phyloP scores from a whole-genome alignment of 768 basidiomycete species.

The Russula emetica region DNA sequence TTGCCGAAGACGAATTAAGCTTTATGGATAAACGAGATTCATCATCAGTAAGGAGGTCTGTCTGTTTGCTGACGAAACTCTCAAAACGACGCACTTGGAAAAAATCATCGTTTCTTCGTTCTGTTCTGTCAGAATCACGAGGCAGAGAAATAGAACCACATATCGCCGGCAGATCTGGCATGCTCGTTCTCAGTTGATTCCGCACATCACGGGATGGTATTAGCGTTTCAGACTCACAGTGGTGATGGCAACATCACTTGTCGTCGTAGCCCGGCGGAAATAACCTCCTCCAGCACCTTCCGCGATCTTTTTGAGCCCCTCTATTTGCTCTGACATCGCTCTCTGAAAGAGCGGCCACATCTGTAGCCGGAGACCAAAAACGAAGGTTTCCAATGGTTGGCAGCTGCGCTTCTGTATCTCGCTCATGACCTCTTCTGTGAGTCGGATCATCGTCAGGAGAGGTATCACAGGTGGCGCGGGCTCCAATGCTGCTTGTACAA shows the following conservation, averaged over 20 bases:
- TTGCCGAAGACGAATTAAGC: slow-evolving; percentile 77
- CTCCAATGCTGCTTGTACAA: slow-evolving; percentile 63
- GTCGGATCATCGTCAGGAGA: slow-evolving; percentile 84
- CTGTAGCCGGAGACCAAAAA: slow-evolving; percentile 74
- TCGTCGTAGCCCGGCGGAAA: slow-evolving; percentile 54
- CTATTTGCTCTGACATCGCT: slow-evolving; percentile 77
- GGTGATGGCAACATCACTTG: slow-evolving; percentile 66
- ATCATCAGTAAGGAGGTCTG: background rate
- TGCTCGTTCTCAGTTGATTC: slow-evolving; percentile 26
- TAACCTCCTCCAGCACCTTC: slow-evolving; percentile 64
- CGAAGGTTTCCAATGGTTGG: slow-evolving; percentile 73
- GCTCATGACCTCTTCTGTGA: slow-evolving; percentile 74
- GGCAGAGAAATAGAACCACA: slow-evolving; percentile 72
- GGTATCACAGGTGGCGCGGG: slow-evolving; percentile 70
- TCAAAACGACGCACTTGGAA: slow-evolving; percentile 60
- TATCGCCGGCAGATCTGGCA: slow-evolving; percentile 71
- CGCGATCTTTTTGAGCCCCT: slow-evolving; percentile 75
- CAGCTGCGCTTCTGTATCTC: slow-evolving; percentile 77
- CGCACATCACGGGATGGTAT: background rate
- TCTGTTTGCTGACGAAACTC: background rate
- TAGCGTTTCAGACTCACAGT: slow-evolving; percentile 42
- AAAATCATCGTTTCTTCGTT: slow-evolving; percentile 97
- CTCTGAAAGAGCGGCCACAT: slow-evolving; percentile 96
- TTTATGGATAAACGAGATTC: slow-evolving; percentile 36
- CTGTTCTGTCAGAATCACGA: slow-evolving; percentile 74